Conservation (phyloP, 768 basidiomycete species). For the Lactarius tabidus region DNA sequence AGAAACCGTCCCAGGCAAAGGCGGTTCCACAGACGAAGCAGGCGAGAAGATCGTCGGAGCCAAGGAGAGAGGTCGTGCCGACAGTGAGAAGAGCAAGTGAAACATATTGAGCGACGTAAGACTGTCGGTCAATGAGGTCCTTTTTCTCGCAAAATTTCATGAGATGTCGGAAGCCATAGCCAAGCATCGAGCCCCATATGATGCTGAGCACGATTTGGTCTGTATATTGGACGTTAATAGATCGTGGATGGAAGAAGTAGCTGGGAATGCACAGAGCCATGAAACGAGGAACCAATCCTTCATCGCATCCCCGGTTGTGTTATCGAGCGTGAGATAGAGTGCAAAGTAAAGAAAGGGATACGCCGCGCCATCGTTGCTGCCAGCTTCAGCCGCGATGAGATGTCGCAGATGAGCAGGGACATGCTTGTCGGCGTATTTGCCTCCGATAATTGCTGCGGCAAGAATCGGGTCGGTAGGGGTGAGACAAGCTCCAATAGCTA, state of each 20-base stretch:
- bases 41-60: slow-evolving; percentile 90
- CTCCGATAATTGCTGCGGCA: slow-evolving; percentile 88
- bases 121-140: slow-evolving; percentile 88
- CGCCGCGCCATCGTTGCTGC: slow-evolving; percentile 95
- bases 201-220: slow-evolving; percentile 78
- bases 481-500: slow-evolving; percentile 88
- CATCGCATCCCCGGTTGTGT: slow-evolving; percentile 56
- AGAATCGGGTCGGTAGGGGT: slow-evolving; percentile 95
- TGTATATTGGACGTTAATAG: slow-evolving; percentile 31
- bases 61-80: slow-evolving; percentile 79
- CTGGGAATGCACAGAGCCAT: slow-evolving; percentile 66
- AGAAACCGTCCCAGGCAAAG: slow-evolving; percentile 96
- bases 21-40: slow-evolving; percentile 94
- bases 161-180: slow-evolving; percentile 76
- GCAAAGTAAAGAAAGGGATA: slow-evolving; percentile 92
- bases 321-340: slow-evolving; percentile 78
- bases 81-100: slow-evolving; percentile 80
- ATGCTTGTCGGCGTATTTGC: slow-evolving; percentile 97
- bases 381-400: slow-evolving; percentile 70
- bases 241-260: background rate
- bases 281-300: slow-evolving; percentile 84
- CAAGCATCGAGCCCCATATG: slow-evolving; percentile 69
- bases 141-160: slow-evolving; percentile 91
- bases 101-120: slow-evolving; percentile 90
- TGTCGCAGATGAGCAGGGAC: slow-evolving; percentile 79